These are phyloP conservation scores for Candida ipomoeae DNA, from an alignment of 805 yeast genomes.

Conservation along the genomic window DNA sequence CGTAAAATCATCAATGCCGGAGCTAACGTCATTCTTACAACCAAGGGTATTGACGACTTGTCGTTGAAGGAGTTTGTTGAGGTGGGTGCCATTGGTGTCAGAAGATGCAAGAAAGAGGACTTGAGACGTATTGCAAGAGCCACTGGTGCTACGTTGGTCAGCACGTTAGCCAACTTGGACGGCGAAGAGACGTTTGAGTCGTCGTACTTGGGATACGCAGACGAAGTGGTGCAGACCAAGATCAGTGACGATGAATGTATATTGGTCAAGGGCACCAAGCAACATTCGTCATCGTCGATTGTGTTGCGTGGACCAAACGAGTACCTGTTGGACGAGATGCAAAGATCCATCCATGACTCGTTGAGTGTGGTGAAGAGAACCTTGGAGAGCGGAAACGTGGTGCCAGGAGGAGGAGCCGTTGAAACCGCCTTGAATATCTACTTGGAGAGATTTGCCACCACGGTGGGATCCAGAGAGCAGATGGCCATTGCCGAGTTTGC, in stretches of 20 bases:
- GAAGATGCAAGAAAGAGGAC: conserved; percentile 96
- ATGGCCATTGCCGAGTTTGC: conserved; percentile 98
- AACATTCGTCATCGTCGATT: conserved; percentile 88
- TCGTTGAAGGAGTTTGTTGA: conserved; percentile 89
- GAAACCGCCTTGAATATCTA: conserved; percentile 94
- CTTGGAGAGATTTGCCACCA: conserved; percentile 94
- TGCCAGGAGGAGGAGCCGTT: conserved; percentile 99
- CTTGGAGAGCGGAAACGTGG: conserved; percentile 87
- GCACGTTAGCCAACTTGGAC: conserved; percentile 87
- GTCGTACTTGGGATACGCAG: conserved; percentile 82
- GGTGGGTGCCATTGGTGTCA: conserved; percentile 89
- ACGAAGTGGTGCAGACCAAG: conserved; percentile 83
- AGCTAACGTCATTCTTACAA: conserved; percentile 88
- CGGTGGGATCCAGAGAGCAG: conserved; percentile 96
- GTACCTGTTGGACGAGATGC: conserved; percentile 96
- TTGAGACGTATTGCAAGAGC: conserved; percentile 95
- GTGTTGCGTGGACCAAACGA: conserved; percentile 94
- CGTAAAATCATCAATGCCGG: conserved; percentile 79
- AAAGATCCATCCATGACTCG: conserved; percentile 93
- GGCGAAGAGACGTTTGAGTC: conserved; percentile 92
- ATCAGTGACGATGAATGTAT: conserved; percentile 97
- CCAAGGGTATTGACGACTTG: conserved; percentile 92
- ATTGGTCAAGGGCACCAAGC: conserved; percentile 80
- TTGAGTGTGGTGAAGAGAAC: conserved; percentile 93
- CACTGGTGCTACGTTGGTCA: conserved; percentile 89